phyloP scores from a whole-genome alignment of 2,329 filamentous ascomycete genomes.

The Penicillium fuscoglaucum region DNA sequence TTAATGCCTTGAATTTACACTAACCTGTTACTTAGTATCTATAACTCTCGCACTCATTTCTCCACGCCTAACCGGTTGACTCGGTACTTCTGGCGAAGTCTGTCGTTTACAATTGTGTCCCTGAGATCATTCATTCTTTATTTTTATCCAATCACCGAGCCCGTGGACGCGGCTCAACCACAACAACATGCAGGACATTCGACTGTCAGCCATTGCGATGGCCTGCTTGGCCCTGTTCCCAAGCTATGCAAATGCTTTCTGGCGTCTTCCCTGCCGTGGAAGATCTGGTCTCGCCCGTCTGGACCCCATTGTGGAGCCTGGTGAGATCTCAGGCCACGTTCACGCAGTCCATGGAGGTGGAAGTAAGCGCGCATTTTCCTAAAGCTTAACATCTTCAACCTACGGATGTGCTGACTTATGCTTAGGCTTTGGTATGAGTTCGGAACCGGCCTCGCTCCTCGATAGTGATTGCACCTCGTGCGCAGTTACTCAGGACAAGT shows the following conservation, averaged over 20 bases:
- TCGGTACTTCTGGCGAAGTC: constrained; percentile 25
- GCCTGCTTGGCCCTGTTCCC: constrained; percentile 34
- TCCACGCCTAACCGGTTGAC: constrained; percentile 18
- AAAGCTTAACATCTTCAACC: neutral
- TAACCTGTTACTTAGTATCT: constrained; percentile 7
- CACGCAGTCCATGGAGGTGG: constrained; percentile 75
- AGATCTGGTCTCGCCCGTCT: constrained; percentile 68
- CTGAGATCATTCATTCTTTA: constrained; percentile 14
- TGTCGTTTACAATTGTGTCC: constrained; percentile 7
- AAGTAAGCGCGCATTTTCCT: constrained; percentile 57
- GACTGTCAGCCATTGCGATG: constrained; percentile 23
- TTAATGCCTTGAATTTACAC: constrained; percentile 7
- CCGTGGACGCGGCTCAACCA: constrained; percentile 16
- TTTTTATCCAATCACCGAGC: constrained; percentile 3
- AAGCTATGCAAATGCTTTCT: constrained; percentile 65
- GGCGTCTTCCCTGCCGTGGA: constrained; percentile 82
- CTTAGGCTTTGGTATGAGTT: constrained; percentile 64
- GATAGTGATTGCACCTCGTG: constrained; percentile 75
- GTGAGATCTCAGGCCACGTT: constrained; percentile 61
- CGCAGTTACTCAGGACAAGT: constrained; percentile 75
- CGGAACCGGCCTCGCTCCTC: constrained; percentile 59
- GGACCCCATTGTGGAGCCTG: constrained; percentile 72
- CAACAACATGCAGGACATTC: constrained; percentile 24
- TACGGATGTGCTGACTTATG: constrained; percentile 11
- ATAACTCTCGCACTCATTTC: constrained; percentile 5